Base-by-base conservation (phyloP, 2,329 filamentous ascomycete genomes). In the Colletotrichum musae region DNA sequence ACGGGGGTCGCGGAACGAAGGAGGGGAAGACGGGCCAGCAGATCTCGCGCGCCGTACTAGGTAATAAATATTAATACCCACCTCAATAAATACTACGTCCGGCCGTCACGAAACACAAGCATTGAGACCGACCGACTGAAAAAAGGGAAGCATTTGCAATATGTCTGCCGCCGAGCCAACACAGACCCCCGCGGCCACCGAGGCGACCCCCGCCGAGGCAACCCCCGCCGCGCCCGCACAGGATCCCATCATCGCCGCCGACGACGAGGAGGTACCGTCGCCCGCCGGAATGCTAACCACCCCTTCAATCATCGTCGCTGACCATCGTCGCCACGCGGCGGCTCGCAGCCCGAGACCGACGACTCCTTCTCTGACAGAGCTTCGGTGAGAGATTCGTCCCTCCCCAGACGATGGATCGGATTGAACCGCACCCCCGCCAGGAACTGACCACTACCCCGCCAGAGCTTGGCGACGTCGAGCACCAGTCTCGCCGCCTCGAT, bases 401-500 rank as follows among this genome's bases (percentile, higher is more conserved):
- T 18, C 6, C 9, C 28, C 28, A 7, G 28, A 2, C 28, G 28
- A 7, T 32, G 6, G 28, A 6, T 32, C 28, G 9, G 28, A 32
- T 32, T 32, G 28, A 32, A 32, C 5, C 28, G 9, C 28, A 2
- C 28, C 5, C 28, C 28, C 5, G 18, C 18, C 18, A 32, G 3
- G 5, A 32, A 32, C 43, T 47, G 43, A 47, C 43, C 4, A 24
- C n/a, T 7, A 2, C 21, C 12, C 1, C 21, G 6, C 26, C 15
- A 58, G 54, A 58, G 54, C 28, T 5, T 21, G 6, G 21, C 21
- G 5, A 28, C 61, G 18, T 58, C 52, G 2, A 64, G 52, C 45
- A 32, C 61, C 4, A 64, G 52, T 43, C 10, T 64, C 10, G 28
- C 15, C 4, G 26, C 32, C 2, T 65, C 62, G 1, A 2, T 65